phyloP scores from a whole-genome alignment of 108 stramenopile species.

The Discostella pseudostelligera region DNA sequence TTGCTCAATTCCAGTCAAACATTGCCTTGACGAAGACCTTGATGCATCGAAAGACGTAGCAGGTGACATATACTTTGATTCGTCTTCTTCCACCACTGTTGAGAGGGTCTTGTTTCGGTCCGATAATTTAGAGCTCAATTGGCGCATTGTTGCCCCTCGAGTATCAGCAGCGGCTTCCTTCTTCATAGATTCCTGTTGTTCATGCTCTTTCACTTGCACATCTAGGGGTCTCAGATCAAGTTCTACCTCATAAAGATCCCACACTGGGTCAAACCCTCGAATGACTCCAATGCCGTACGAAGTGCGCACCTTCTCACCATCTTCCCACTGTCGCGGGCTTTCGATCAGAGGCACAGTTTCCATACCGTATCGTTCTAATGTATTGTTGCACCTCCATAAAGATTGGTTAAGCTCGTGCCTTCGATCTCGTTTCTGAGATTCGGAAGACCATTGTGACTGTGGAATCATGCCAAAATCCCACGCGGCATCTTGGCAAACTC shows the following conservation, averaged over 20 bases:
- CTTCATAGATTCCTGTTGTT: conserved; percentile 35
- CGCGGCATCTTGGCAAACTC: conserved; percentile 83
- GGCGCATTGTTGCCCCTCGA: background rate
- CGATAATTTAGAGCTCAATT: conserved; percentile 32
- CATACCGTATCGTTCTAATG: conserved; percentile 46
- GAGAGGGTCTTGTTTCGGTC: conserved; percentile 46
- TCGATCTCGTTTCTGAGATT: conserved; percentile 66
- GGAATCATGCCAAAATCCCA: conserved; percentile 73
- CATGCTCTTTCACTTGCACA: conserved; percentile 68
- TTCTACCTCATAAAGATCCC: conserved; percentile 81
- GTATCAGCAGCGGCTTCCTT: conserved; percentile 49
- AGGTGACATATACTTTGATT: conserved; percentile 42
- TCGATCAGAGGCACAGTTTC: conserved; percentile 60
- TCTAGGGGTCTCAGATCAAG: conserved; percentile 86
- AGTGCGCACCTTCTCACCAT: conserved; percentile 79
- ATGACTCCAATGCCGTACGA: conserved; percentile 79
- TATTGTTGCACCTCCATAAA: conserved; percentile 70
- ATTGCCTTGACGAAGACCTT: conserved; percentile 40
- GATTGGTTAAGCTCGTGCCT: conserved; percentile 83
- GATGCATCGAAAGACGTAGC: conserved; percentile 42
- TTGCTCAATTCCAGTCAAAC: conserved; percentile 21
- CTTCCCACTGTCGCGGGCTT: conserved; percentile 59
- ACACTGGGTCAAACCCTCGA: conserved; percentile 63
- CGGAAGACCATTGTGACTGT: conserved; percentile 74
- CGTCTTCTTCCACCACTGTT: conserved; percentile 75